Evolutionary conservation across 176 grass and related monocot genomes (phyloP), one percentile per base, ranked within the genome.

Genomic region (Microstegium vimineum): DNA sequence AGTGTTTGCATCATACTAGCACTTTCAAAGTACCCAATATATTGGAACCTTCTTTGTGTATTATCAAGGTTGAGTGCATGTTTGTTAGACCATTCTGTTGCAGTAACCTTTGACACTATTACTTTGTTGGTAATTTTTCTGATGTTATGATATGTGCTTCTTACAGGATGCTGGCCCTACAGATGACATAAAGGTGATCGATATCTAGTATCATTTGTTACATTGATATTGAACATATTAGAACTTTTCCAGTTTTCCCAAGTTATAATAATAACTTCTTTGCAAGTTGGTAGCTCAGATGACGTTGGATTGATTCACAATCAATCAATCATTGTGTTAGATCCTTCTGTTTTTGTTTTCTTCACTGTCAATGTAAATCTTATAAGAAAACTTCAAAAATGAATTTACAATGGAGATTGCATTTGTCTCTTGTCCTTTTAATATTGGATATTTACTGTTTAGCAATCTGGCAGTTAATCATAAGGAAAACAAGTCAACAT

Each of bases 151-250:
- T 49, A 25, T 76, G 8, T 71, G 2, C 52, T 76, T 63, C 25
- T 81, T 35, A 76, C 82, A 89, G 87, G 87, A 27, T 76, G 63
- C 56, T 45, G 34, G 15, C 62, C 82, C 77, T 65, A 8, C 71
- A 71, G 17, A 57, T 71, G 28, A 75, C 54, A 81, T 89, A 77
- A 73, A 89, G 77, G 87, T 89, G 64, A 52, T 81, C 37, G 0
- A 49, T 67, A 61, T 13, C 59, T 74, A 15, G 11, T 66, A 33
- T 43, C 47, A 56, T 74, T 68, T 25, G 18, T 45, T 56, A 28
- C 35, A 10, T 46, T 46, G n/a, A 60, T 88, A 34, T 46, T 73
- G 17, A 75, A 74, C 36, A 36, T 37, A 49, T n/a, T 33, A 33
- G 3, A 71, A 62, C 62, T 30, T 85, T 16, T 52, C 20, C 5